Base-by-base conservation (phyloP, 176 grass and related monocot genomes). In the Hordeum marinum region DNA sequence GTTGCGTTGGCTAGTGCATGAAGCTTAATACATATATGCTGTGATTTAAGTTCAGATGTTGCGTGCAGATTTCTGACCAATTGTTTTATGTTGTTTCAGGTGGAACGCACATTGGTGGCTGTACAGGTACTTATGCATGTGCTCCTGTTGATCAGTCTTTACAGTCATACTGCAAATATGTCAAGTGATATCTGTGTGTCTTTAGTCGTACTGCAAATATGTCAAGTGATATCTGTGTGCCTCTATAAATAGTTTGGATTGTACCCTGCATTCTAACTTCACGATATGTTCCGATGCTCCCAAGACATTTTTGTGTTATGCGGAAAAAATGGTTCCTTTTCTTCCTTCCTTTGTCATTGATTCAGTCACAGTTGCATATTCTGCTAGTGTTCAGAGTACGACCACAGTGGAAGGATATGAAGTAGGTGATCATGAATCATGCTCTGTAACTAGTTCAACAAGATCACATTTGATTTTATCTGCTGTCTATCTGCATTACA, bases 61-160 rank as follows among this genome's bases (percentile, higher is more conserved):
- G 35, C 27, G 46, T 35, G 10, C 75, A 63, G 18, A 71, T 54
- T 82, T 81, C 32, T 85, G 73, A 85, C 29, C 80, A 77, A 32
- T 40, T 75, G 13, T 77, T 59, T 84, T 58, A 26, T 57, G 81
- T 59, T 50, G 43, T 85, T 87, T 75, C 87, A 93, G 95, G 96
- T 76, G 91, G 89, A 77, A 98, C 90, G 80, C 96, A 98, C 83
- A 91, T 98, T 73, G 89, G 93, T 62, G 96, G 93, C 7, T 98
- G 96, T 85, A 90, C 96, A 95, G 96, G 91, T 98, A 92, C 62
- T 48, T 70, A 52, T 69, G 18, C 46, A 37, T 63, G 41, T 35
- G 67, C 18, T 70, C 3, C 62, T 84, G 40, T 80, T 84, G 1
- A 83, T 63, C 74, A 68, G 14, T 68, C 15, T 63, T 79, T 71